Evolutionary conservation across 2,329 filamentous ascomycete species (phyloP).

Genomic region (Fusarium luffae): DNA sequence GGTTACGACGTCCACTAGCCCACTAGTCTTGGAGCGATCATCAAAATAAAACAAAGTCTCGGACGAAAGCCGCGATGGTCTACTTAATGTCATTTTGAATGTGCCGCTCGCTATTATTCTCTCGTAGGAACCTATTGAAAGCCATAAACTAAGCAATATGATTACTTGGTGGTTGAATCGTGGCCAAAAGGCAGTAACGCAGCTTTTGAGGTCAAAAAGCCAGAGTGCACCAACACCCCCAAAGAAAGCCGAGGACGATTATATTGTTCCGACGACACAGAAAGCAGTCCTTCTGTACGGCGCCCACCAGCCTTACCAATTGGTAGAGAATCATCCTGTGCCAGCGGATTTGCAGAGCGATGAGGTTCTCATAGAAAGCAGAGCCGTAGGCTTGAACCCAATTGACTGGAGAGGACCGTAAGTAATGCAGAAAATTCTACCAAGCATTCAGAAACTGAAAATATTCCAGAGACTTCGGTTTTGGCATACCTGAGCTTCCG

Average conservation of each 20-base stretch:
- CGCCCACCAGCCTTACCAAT: conserved; percentile 58
- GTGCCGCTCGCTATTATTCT: background rate
- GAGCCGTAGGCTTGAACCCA: conserved; percentile 73
- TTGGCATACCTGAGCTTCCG: conserved; percentile 74
- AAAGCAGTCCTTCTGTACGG: background rate
- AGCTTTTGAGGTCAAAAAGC: background rate
- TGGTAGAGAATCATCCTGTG: conserved; percentile 41
- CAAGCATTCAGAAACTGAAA: background rate
- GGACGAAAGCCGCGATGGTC: background rate
- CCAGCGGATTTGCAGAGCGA: conserved; percentile 55
- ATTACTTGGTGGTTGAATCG: background rate
- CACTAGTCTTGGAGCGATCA: background rate
- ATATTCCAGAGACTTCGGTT: conserved; percentile 70
- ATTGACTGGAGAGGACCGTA: conserved; percentile 82
- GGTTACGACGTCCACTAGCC: background rate
- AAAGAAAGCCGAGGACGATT: background rate
- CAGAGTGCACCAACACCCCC: background rate
- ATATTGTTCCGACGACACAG: background rate
- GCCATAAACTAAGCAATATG: background rate
- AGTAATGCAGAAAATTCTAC: conserved; percentile 44
- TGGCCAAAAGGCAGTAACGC: background rate
- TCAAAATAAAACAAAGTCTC: background rate
- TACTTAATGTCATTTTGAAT: background rate
- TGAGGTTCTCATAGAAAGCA: conserved; percentile 50
- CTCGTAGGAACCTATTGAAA: fast-evolving